phyloP scores from a whole-genome alignment of 2,329 filamentous ascomycete genomes.

The Mariannaea elegans region DNA sequence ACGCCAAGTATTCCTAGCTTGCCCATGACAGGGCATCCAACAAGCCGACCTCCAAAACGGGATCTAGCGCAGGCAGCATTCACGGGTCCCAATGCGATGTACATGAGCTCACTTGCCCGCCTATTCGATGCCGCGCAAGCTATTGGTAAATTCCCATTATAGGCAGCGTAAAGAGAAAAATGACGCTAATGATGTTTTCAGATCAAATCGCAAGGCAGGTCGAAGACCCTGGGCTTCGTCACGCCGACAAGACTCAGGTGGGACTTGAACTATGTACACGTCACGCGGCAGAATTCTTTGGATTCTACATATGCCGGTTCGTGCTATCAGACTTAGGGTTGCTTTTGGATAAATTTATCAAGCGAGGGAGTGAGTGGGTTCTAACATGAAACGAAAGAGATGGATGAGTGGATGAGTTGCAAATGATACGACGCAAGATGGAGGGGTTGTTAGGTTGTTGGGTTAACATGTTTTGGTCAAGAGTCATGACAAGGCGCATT shows the following conservation, averaged over 20 bases:
- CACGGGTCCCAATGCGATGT: constrained; percentile 84
- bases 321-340: constrained; percentile 85
- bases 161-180: neutral
- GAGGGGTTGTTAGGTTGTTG: constrained; percentile 34
- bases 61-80: constrained; percentile 76
- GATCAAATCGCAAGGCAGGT: constrained; percentile 97
- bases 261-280: constrained; percentile 92
- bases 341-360: constrained; percentile 95
- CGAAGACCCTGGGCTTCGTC: constrained; percentile 90
- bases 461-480: constrained; percentile 31
- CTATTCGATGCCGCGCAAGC: constrained; percentile 94
- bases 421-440: constrained; percentile 18
- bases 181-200: constrained; percentile 50
- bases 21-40: constrained; percentile 76
- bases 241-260: constrained; percentile 93
- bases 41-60: constrained; percentile 74
- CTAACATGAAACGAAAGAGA: constrained; percentile 43
- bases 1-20: constrained; percentile 72
- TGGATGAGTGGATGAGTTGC: constrained; percentile 9
- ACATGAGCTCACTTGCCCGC: constrained; percentile 89
- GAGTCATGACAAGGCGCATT: constrained; percentile 26
- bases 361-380: constrained; percentile 96
- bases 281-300: constrained; percentile 97
- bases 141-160: constrained; percentile 71
- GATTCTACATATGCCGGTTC: constrained; percentile 95